Evolutionary conservation across 345 rosid genomes (phyloP), one percentile per base, ranked within the genome.

Genomic region (Anacardium occidentale): DNA sequence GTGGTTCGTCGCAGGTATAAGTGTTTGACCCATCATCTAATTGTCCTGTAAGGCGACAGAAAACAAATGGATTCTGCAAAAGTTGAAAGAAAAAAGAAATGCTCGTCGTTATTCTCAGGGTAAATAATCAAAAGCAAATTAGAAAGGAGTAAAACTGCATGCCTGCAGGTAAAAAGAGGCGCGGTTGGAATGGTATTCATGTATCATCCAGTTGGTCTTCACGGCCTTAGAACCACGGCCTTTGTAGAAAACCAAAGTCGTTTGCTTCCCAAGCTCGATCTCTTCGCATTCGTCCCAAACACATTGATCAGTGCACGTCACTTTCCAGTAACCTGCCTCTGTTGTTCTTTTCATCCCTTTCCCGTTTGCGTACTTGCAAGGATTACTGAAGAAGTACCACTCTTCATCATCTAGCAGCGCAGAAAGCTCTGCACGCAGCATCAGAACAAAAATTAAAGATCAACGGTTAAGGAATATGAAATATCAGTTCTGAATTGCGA

Each of bases 351-450:
- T 71, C 2, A n/a, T 54, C 8, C 58, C 64, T 8, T 37, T 60
- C 53, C 79, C 64, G n/a, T 79, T 78, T 37, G 2, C 3, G 2
- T 57, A 12, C 11, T 68, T 68, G 26, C 42, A 48, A 47, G 69
- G 69, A 0, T 52, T 69, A 7, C 62, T 54, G 53, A 79, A 87
- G 66, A 85, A 83, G 61, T 74, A 77, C 88, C 90, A 86, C 5
- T 54, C 76, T 10, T 15, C 76, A 77, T 82, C 81, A 0, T 56
- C 45, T 3, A 73, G 0, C 11, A 15, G 2, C 17, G 29, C 21
- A 14, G 55, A 48, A 45, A 0, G 3, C 0, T 15, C 68, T 64
- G 1, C 37, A 64, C 13, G 5, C 25, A 17, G 0, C 6, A 5
- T 13, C 6, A 13, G 3, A 50, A 50, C 5, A 13, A 37, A 17